A percentile compares a stretch with the other conserved stretches of the same genome.
These are phyloP conservation scores for Boletus rex-veris DNA, from an alignment of 768 basidiomycete species.

Conservation along the genomic window DNA sequence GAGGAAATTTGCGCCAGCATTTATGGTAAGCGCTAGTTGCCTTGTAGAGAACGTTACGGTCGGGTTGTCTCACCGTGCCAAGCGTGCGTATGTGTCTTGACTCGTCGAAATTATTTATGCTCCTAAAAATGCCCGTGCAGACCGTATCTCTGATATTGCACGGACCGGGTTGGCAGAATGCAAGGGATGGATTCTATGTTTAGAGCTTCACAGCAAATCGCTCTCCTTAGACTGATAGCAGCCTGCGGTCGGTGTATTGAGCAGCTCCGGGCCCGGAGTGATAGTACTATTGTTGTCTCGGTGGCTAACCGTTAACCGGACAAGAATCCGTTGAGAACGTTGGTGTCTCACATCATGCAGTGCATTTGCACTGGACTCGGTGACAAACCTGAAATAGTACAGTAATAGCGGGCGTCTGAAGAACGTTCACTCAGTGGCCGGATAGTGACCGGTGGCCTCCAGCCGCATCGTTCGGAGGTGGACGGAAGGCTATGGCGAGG, in stretches of 20 bases:
- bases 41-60: too few species aligned
- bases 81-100: too few species aligned
- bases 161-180: neutral
- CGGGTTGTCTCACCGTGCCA: too few species aligned
- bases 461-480: too few species aligned
- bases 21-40: too few species aligned
- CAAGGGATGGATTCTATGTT: neutral
- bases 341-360: neutral
- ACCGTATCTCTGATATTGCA: neutral
- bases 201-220: neutral
- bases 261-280: constrained; percentile 1
- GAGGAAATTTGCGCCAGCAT: neutral
- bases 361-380: neutral
- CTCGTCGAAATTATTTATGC: neutral
- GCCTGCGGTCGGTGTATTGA: neutral
- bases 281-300: too few species aligned
- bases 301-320: neutral
- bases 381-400: neutral
- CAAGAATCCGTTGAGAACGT: constrained; percentile 6
- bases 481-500: too few species aligned
- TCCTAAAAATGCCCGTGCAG: neutral
- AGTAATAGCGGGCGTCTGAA: neutral
- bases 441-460: neutral
- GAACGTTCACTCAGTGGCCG: constrained; percentile 1
- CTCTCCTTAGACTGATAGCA: neutral